Percentiles rank a stretch among this genome's conserved stretches.
Conservation (phyloP, 2,329 filamentous ascomycete genomes). For the Daldinia sp. region DNA sequence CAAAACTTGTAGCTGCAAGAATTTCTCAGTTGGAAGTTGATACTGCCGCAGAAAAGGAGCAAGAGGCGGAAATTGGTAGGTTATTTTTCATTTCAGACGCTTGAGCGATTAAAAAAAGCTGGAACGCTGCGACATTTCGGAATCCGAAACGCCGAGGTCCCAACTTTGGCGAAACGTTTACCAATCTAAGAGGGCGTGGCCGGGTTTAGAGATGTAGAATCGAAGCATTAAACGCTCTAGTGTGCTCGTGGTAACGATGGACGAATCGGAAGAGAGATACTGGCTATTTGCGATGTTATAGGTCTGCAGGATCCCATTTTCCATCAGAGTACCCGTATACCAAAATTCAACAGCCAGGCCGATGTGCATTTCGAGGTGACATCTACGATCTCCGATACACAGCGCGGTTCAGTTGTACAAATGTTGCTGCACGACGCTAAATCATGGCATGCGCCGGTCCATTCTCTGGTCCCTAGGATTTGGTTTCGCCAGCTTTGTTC, state of each 20-base stretch:
- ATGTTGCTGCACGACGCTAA: conserved; percentile 7
- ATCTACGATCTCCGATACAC: conserved; percentile 5
- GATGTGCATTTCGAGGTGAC: background rate
- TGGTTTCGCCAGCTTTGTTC: conserved; percentile 7
- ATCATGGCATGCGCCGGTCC: conserved; percentile 11
- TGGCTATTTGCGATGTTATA: conserved; percentile 14
- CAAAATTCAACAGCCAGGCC: background rate
- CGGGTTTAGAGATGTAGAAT: background rate
- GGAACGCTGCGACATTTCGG: background rate
- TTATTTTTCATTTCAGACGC: conserved; percentile 39
- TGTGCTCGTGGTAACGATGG: background rate
- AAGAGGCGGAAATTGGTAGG: conserved; percentile 94
- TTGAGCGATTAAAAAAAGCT: background rate
- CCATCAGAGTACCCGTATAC: background rate
- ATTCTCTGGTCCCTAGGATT: background rate
- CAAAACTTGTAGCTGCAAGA: conserved; percentile 88
- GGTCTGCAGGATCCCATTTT: conserved; percentile 5
- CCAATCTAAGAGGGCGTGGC: conserved; percentile 12
- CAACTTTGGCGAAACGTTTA: background rate
- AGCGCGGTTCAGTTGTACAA: conserved; percentile 13
- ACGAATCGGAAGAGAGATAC: conserved; percentile 5
- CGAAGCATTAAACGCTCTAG: background rate
- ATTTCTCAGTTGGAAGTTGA: conserved; percentile 96
- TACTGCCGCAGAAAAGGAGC: conserved; percentile 91
- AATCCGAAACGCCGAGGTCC: background rate